Evolutionary conservation across 129 eudicot genomes (phyloP), one percentile per base, ranked within the genome.

Genomic region (Heracleum sosnowskyi): DNA sequence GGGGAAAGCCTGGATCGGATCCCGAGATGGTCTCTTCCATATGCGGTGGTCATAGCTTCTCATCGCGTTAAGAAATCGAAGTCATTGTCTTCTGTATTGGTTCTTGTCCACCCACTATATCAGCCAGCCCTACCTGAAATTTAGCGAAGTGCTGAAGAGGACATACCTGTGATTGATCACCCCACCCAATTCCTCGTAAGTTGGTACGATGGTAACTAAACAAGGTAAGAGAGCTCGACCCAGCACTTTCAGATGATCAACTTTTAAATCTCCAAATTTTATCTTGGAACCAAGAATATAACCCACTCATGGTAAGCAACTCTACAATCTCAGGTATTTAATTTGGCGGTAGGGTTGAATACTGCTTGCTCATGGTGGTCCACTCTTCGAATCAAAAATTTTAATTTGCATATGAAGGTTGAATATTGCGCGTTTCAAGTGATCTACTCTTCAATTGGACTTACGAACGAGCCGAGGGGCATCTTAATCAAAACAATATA

Each of bases 1-100:
- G 76, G 84, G 79, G 35, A 90, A 91, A 47, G 93, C 86, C 26
- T 94, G 98, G 98, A 66, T 94, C 31, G 97, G 93, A 34, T 89
- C 97, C 28, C 79, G 42, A 34, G 96, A 90, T 79, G 98, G 97
- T 79, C 70, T 94, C 16, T 87, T 78, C 81, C 84, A 86, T 80
- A 83, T 86, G 82, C 42, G 29, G 11, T 62, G 74, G 41, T 26
- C 73, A 17, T 77, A 73, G 39, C 55, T 47, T 47, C 55, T 47
- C 55, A 8, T 73, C 41, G 18, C 20, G 5, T 29, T 73, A 0
- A 44, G 11, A 42, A 40, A 18, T 40, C 12, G 1, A 41, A n/a
- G 40, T n/a, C n/a, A n/a, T n/a, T n/a, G n/a, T n/a, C n/a, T n/a
- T n/a, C n/a, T 39, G 3, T 36, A 18, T 7, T 33, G 13, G 75